phyloP scores from a whole-genome alignment of 305 asterid species.

The Fraxinus sp. region DNA sequence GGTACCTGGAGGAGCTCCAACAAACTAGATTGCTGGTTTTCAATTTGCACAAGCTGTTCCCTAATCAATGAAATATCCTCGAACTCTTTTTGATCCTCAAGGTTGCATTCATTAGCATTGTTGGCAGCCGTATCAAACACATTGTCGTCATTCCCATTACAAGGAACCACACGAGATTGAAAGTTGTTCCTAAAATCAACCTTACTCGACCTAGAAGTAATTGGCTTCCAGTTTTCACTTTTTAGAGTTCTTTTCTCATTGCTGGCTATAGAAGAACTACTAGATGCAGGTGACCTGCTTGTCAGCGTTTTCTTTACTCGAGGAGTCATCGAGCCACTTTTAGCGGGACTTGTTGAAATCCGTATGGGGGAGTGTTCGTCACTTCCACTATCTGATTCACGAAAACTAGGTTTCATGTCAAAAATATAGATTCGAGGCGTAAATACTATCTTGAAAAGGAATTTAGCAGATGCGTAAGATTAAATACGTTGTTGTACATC shows the following conservation, averaged over 20 bases:
- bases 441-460: background rate
- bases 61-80: constrained; percentile 56
- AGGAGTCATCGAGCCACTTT: constrained; percentile 40
- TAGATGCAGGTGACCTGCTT: constrained; percentile 38
- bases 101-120: constrained; percentile 16
- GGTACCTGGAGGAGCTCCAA: constrained; percentile 70
- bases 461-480: background rate
- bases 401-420: background rate
- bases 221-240: constrained; percentile 29
- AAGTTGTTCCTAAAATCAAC: constrained; percentile 29
- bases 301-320: constrained; percentile 29
- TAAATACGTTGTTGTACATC: background rate
- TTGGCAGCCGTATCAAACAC: constrained; percentile 9
- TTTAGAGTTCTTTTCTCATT: constrained; percentile 35
- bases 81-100: constrained; percentile 44
- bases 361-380: constrained; percentile 31
- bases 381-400: constrained; percentile 19
- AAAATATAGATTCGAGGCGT: background rate
- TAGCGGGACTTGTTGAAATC: constrained; percentile 23
- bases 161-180: constrained; percentile 59
- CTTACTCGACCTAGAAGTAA: constrained; percentile 26
- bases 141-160: constrained; percentile 29
- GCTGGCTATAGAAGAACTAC: constrained; percentile 40
- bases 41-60: constrained; percentile 65
- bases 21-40: constrained; percentile 69